Evolutionary conservation across 1,284 basidiomycete genomes (phyloP).

Genomic region (Neolentinus lepideus): DNA sequence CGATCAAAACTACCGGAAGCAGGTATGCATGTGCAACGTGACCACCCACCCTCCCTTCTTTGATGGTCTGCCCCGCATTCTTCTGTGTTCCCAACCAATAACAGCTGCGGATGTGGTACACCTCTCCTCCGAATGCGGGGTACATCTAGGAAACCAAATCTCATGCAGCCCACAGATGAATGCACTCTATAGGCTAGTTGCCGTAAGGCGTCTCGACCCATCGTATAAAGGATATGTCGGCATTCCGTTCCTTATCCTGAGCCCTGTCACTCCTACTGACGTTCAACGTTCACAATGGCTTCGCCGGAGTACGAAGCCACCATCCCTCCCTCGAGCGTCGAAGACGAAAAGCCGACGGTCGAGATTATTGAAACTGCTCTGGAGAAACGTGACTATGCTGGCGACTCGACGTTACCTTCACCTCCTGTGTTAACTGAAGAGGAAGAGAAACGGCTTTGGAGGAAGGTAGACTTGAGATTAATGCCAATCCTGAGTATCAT

Average conservation of each 20-base stretch:
- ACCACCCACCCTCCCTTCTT: neutral
- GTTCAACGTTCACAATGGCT: neutral
- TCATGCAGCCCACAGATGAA: neutral
- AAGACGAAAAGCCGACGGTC: slow-evolving; percentile 1
- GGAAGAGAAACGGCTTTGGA: slow-evolving; percentile 51
- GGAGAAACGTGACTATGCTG: neutral
- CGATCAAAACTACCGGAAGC: neutral
- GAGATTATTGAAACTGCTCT: neutral
- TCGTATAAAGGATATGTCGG: neutral
- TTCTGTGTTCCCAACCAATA: neutral
- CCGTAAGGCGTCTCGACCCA: neutral
- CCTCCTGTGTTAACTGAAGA: slow-evolving; percentile 18
- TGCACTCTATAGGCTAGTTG: neutral
- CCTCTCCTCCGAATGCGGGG: neutral
- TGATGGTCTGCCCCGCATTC: neutral
- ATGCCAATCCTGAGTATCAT: slow-evolving; percentile 61
- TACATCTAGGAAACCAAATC: neutral
- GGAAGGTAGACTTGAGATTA: slow-evolving; percentile 55
- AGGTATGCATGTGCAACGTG: neutral
- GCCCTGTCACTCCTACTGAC: neutral
- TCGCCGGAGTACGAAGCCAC: neutral
- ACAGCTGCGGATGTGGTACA: neutral
- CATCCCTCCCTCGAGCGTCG: neutral
- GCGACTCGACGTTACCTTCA: neutral
- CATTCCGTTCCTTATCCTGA: neutral